Conservation (phyloP, 2,329 filamentous ascomycete genomes). For the Fusarium sp. region DNA sequence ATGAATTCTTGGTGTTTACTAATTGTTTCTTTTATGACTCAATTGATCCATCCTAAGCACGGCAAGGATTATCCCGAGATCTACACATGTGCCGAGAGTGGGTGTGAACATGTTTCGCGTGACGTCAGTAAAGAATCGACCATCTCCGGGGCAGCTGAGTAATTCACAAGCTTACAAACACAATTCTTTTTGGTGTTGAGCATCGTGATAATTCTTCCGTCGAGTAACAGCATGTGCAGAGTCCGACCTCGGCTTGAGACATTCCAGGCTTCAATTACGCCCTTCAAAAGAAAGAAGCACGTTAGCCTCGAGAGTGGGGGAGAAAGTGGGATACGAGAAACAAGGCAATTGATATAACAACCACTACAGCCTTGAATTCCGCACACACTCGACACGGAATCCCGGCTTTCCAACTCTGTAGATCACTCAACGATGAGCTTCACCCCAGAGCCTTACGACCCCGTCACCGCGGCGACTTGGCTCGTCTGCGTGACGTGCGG, state of each 20-base stretch:
- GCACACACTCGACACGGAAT: slow-evolving; percentile 1
- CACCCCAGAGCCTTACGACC: slow-evolving; percentile 38
- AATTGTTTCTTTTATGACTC: neutral
- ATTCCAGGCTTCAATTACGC: neutral
- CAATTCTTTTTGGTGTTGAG: neutral
- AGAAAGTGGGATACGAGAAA: neutral
- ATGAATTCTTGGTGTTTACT: neutral
- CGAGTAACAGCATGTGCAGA: neutral
- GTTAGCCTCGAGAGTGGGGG: neutral
- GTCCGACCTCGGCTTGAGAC: neutral
- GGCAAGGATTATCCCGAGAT: slow-evolving; percentile 5
- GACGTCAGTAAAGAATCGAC: neutral
- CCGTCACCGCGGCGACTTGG: slow-evolving; percentile 31
- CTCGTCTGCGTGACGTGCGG: slow-evolving; percentile 77
- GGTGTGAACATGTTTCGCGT: neutral
- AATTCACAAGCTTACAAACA: neutral
- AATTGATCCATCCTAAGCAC: neutral
- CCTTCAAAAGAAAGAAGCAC: neutral
- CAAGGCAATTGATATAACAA: neutral
- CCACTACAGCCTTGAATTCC: neutral
- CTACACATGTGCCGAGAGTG: neutral
- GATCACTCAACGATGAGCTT: slow-evolving; percentile 3
- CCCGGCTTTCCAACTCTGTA: slow-evolving; percentile 6
- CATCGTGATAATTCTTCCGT: neutral
- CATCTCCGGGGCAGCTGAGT: neutral